Conservation (phyloP, 257 asterid species). For the Penstemon barbatus region DNA sequence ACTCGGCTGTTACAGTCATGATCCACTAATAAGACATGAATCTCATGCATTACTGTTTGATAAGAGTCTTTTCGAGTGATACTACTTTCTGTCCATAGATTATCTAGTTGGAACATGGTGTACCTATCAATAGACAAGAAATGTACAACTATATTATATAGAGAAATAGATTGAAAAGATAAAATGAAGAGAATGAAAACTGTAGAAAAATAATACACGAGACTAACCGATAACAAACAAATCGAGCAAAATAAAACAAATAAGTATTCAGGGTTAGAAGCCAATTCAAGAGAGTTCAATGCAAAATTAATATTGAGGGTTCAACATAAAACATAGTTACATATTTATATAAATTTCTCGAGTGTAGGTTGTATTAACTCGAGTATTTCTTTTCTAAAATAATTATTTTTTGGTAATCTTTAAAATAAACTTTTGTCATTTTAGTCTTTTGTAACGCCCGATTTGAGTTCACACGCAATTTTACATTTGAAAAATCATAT, state of each 20-base stretch:
- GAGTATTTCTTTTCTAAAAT: not conserved
- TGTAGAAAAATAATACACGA: no score
- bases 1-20: constrained; percentile 17
- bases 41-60: not conserved
- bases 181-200: not conserved
- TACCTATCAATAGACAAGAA: constrained; percentile 2
- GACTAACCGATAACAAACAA: no score
- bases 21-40: constrained; percentile 27
- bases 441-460: constrained; percentile 9
- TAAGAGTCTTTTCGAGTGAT: not conserved
- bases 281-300: not conserved
- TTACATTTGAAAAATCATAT: not conserved
- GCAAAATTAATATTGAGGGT: not conserved
- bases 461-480: constrained; percentile 29
- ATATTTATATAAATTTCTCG: constrained; percentile 2
- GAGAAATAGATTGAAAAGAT: not conserved
- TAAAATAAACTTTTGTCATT: constrained; percentile 7
- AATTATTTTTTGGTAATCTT: not conserved
- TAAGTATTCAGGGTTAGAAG: not conserved
- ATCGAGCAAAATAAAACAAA: no score
- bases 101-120: no score
- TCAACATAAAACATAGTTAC: not conserved
- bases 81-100: not conserved
- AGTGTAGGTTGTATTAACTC: not conserved
- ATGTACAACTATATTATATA: not conserved